Conservation (phyloP, 495 filamentous ascomycete species). For the Penicillium cinerascens region DNA sequence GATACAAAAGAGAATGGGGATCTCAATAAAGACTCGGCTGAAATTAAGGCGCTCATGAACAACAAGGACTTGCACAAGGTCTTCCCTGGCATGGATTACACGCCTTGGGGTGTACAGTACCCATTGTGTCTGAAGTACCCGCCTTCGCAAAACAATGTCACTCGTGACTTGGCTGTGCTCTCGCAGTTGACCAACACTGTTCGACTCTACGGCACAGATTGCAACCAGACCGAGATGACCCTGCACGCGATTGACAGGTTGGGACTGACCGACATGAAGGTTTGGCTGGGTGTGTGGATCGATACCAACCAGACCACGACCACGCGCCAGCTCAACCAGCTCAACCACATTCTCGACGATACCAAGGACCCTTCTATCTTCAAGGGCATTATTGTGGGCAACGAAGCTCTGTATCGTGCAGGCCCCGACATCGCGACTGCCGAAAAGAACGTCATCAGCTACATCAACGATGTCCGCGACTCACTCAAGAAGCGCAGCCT, state of each 20-base stretch:
- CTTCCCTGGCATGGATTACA: slow-evolving; percentile 97
- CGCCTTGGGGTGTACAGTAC: slow-evolving; percentile 85
- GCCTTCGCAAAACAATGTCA: slow-evolving; percentile 90
- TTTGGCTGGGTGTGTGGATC: slow-evolving; percentile 96
- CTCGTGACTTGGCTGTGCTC: slow-evolving; percentile 84
- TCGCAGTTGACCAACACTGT: slow-evolving; percentile 88
- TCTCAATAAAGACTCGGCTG: slow-evolving; percentile 65
- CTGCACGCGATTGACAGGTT: slow-evolving; percentile 76
- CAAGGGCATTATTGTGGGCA: slow-evolving; percentile 86
- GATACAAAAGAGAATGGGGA: slow-evolving; percentile 60
- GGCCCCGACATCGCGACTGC: slow-evolving; percentile 55
- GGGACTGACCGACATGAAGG: slow-evolving; percentile 71
- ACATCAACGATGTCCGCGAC: slow-evolving; percentile 62
- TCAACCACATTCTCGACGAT: slow-evolving; percentile 74
- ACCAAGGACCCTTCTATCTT: slow-evolving; percentile 63
- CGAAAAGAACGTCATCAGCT: slow-evolving; percentile 55
- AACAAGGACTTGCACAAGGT: slow-evolving; percentile 84
- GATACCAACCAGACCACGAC: slow-evolving; percentile 83
- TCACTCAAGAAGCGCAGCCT: slow-evolving; percentile 66
- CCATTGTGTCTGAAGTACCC: slow-evolving; percentile 76
- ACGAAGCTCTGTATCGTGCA: slow-evolving; percentile 83
- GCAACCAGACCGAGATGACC: slow-evolving; percentile 96
- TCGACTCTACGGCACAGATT: slow-evolving; percentile 93
- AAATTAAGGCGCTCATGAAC: slow-evolving; percentile 79
- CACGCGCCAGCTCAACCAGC: slow-evolving; percentile 70